Percentiles rank a stretch among this genome's conserved stretches.
Conservation (phyloP, 257 asterid species). For the Phtheirospermum japonicum region DNA sequence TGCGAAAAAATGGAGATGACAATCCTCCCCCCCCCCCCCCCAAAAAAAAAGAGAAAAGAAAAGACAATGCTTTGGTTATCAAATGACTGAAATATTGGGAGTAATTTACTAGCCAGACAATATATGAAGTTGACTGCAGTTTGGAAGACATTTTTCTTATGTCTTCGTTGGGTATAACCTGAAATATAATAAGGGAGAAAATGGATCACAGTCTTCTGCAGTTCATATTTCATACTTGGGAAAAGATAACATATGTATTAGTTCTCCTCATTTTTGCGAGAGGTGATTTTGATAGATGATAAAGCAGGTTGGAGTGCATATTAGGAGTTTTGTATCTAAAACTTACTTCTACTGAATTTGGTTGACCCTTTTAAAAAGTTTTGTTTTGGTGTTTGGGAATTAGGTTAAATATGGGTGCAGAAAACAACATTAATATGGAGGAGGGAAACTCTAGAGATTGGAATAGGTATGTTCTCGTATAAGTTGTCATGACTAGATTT, state of each 20-base stretch:
- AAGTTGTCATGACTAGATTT: not conserved
- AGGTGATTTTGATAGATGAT: not conserved
- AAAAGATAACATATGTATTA: not conserved
- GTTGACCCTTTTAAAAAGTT: not conserved
- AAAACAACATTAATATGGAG: slow-evolving; percentile 52
- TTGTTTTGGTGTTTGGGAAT: slow-evolving; percentile 17
- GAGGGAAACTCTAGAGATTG: slow-evolving; percentile 85
- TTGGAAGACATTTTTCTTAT: not conserved
- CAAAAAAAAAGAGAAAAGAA: not conserved
- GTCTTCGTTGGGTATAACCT: too few species aligned
- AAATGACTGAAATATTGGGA: too few species aligned
- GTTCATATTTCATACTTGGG: not conserved
- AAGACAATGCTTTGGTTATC: too few species aligned
- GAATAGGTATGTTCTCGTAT: slow-evolving; percentile 57
- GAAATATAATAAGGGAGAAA: too few species aligned
- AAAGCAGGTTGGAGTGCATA: not conserved
- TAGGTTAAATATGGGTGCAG: slow-evolving; percentile 52
- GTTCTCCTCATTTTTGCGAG: not conserved
- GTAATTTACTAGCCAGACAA: too few species aligned
- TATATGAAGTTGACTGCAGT: slow-evolving; percentile 3
- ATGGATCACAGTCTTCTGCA: not conserved
- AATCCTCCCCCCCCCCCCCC: too few species aligned
- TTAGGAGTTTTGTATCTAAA: not conserved
- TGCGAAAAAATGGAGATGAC: not conserved
- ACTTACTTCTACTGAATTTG: not conserved